Evolutionary conservation across 139 green algal genomes (phyloP).

Genomic region (Raphidocelis subcapitata): DNA sequence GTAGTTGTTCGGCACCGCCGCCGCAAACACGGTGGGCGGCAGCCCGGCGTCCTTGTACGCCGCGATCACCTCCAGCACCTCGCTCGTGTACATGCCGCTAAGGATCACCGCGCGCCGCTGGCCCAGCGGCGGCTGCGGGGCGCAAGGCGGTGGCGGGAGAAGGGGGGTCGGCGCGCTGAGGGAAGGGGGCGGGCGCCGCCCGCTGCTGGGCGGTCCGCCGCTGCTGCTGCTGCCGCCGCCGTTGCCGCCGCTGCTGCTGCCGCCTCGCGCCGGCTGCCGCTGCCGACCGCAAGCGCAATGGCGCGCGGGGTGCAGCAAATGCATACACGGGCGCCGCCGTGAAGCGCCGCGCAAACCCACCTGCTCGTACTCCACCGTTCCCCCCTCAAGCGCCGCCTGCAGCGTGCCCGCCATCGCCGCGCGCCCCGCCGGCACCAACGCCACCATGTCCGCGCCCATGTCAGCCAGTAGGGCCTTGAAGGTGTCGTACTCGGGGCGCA

Average conservation of each 20-base stretch:
- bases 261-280: too few relatives aligned
- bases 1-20: slow-evolving; percentile 44
- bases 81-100: slow-evolving; percentile 38
- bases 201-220: too few relatives aligned
- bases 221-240: too few relatives aligned
- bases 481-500: slow-evolving; percentile 18
- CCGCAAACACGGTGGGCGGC: slow-evolving; percentile 38
- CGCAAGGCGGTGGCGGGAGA: too few relatives aligned
- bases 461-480: slow-evolving; percentile 10
- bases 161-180: too few relatives aligned
- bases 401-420: slow-evolving; percentile 22
- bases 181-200: too few relatives aligned
- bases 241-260: too few relatives aligned
- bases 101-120: slow-evolving; percentile 39
- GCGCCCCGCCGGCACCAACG: slow-evolving; percentile 20
- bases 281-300: too few relatives aligned
- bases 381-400: slow-evolving; percentile 16
- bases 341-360: too few relatives aligned
- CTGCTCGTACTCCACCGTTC: slow-evolving; percentile 24
- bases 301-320: too few relatives aligned
- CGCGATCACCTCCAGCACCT: slow-evolving; percentile 41
- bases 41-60: slow-evolving; percentile 46
- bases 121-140: slow-evolving; percentile 25
- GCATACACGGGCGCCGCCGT: too few relatives aligned
- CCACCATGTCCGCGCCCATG: slow-evolving; percentile 38